phyloP scores from a whole-genome alignment of 225 moss, liverwort and hornwort species.

The Bryoerythrophyllum caledonicum region DNA sequence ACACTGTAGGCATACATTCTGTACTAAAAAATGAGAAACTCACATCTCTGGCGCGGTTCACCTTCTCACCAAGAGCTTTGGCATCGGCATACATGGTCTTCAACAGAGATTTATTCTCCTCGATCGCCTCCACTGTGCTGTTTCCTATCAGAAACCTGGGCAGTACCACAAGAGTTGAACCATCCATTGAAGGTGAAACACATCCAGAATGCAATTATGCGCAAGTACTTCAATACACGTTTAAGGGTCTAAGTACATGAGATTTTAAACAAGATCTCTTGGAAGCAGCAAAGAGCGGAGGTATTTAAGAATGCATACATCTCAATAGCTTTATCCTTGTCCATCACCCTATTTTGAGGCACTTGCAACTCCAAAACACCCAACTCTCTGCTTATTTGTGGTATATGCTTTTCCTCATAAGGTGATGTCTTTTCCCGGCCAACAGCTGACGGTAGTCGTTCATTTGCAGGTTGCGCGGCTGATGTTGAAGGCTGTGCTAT shows the following conservation, averaged over 20 bases:
- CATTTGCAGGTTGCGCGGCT: background rate
- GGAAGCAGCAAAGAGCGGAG: background rate
- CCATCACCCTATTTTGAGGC: background rate
- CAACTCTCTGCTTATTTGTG: background rate
- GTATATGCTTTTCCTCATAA: background rate
- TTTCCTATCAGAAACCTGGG: conserved; percentile 55
- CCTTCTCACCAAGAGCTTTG: conserved; percentile 62
- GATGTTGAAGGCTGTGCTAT: background rate
- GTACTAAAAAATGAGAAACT: background rate
- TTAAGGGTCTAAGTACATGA: background rate
- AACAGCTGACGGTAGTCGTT: background rate
- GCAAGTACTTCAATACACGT: background rate
- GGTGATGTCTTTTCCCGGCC: background rate
- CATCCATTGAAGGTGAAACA: background rate
- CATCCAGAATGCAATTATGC: background rate
- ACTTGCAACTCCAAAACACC: background rate
- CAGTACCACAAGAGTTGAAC: background rate
- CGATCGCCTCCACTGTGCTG: conserved; percentile 44
- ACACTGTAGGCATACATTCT: background rate
- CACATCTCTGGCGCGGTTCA: conserved; percentile 67
- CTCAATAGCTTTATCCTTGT: conserved; percentile 34
- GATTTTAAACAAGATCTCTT: background rate
- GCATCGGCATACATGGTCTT: conserved; percentile 58
- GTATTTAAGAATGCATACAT: conserved; percentile 16
- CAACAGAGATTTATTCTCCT: conserved; percentile 67